phyloP scores from a whole-genome alignment of 2,329 filamentous ascomycete species.

The Claviceps africana region DNA sequence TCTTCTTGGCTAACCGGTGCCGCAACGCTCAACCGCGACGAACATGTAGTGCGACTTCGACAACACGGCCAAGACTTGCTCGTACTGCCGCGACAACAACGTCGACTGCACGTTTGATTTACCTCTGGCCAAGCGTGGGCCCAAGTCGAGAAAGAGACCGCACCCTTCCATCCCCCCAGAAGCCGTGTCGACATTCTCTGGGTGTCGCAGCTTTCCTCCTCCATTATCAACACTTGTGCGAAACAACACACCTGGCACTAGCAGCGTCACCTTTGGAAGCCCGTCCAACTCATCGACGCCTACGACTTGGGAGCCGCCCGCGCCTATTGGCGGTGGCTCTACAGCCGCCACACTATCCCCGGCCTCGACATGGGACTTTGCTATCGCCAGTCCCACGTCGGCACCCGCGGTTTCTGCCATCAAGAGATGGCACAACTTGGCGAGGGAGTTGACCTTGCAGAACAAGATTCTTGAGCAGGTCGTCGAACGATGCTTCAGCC shows the following conservation, averaged over 20 bases:
- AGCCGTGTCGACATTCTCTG: constrained; percentile 5
- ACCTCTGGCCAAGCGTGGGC: constrained; percentile 24
- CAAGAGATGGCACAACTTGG: constrained; percentile 17
- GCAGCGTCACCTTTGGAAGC: constrained; percentile 7
- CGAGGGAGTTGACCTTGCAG: constrained; percentile 12
- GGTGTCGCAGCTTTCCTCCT: constrained; percentile 2
- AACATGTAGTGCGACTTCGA: constrained; percentile 16
- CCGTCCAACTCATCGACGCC: constrained; percentile 9
- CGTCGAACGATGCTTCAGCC: constrained; percentile 21
- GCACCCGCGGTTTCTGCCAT: constrained; percentile 10
- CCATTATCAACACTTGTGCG: neutral
- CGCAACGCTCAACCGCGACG: neutral
- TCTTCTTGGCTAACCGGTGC: neutral
- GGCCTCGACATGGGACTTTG: constrained; percentile 9
- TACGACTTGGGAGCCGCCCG: constrained; percentile 10
- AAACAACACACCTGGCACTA: neutral
- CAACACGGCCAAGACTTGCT: constrained; percentile 13
- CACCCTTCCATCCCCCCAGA: constrained; percentile 8
- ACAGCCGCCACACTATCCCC: constrained; percentile 12
- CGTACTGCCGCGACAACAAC: constrained; percentile 19
- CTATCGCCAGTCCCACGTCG: constrained; percentile 4
- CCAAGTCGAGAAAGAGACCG: constrained; percentile 18
- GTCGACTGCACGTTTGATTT: constrained; percentile 23
- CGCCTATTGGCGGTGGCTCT: neutral
- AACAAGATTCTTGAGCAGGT: constrained; percentile 14